phyloP scores from a whole-genome alignment of 1,139 yeast genomes.

The Blastobotrys arbuscula region DNA sequence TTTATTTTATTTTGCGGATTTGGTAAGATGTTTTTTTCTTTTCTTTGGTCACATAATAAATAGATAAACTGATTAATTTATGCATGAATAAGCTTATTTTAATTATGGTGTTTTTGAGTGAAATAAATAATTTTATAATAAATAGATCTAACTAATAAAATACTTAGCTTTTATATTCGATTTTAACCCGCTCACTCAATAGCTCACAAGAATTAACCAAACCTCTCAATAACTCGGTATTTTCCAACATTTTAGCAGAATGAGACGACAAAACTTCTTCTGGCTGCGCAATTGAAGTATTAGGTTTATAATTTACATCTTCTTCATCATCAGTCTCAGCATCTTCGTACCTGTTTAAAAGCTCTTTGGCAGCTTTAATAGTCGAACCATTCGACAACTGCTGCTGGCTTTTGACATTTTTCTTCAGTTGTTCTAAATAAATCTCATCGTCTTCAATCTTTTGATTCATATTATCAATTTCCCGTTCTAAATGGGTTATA shows the following conservation, averaged over 20 bases:
- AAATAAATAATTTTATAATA: too few species aligned
- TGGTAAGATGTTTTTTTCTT: too few species aligned
- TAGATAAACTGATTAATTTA: too few species aligned
- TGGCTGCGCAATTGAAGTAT: background rate
- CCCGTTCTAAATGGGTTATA: constrained; percentile 22
- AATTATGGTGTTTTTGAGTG: too few species aligned
- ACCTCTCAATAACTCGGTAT: background rate
- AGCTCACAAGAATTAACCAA: background rate
- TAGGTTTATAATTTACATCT: constrained; percentile 3
- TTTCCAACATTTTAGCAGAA: constrained; percentile 1
- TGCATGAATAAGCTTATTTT: too few species aligned
- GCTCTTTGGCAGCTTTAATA: background rate
- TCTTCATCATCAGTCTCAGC: background rate
- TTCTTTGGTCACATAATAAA: too few species aligned
- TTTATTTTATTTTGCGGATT: too few species aligned
- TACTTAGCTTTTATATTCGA: background rate
- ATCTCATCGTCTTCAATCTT: constrained; percentile 14
- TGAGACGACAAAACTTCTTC: background rate
- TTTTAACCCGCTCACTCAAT: background rate
- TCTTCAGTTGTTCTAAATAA: constrained; percentile 15
- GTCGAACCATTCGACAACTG: background rate
- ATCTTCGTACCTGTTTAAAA: background rate
- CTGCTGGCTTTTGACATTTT: constrained; percentile 12
- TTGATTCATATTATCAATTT: constrained; percentile 20
- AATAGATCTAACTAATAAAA: too few species aligned